Base-by-base conservation (phyloP, 2,329 filamentous ascomycete genomes). In the Metarhizium brunneum region DNA sequence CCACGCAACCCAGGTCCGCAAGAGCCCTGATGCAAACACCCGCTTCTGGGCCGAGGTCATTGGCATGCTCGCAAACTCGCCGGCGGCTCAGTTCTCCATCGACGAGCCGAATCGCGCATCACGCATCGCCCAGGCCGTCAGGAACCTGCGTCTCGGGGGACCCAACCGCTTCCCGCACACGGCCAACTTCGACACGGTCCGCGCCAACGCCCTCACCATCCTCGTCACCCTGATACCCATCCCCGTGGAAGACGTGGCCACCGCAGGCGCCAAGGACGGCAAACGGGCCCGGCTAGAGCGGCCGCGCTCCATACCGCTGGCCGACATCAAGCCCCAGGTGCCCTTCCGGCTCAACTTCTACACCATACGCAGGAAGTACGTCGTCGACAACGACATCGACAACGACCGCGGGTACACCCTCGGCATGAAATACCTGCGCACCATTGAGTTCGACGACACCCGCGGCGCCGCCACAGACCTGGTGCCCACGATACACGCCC, bases 141-240 rank as follows among this genome's bases (percentile, higher is more conserved):
- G 57, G 14, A 58, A 58, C 38, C 25, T 58, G 13, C 43, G 35
- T 10, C 54, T 50, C 29, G 57, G 57, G 16, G 55, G 57, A 2
- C 32, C 50, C n/a, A 13, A n/a, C 13, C 48, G 48, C 11, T 56
- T 58, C 49, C 54, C 57, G n/a, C 57, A 56, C 45, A 53, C 54
- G 45, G 38, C 57, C 47, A 58, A 58, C 45, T 54, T 54, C 16
- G 57, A 58, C 16, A 50, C 54, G 25, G 54, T 58, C 48, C 54
- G 57, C 6, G 49, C 57, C 54, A 58, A 58, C 50, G 54, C 54
- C 11, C 49, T 54, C 40, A 52, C 57, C 32, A 53, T 56, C n/a
- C 50, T 58, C n/a, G 45, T 55, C 32, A 20, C 49, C n/a, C 52
- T 58, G 49, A 50, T 53, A 13, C 45, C 52, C 50, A 57, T 58